These are phyloP conservation scores for Podospora sp. DNA, from an alignment of 495 filamentous ascomycete genomes.

Conservation along the genomic window DNA sequence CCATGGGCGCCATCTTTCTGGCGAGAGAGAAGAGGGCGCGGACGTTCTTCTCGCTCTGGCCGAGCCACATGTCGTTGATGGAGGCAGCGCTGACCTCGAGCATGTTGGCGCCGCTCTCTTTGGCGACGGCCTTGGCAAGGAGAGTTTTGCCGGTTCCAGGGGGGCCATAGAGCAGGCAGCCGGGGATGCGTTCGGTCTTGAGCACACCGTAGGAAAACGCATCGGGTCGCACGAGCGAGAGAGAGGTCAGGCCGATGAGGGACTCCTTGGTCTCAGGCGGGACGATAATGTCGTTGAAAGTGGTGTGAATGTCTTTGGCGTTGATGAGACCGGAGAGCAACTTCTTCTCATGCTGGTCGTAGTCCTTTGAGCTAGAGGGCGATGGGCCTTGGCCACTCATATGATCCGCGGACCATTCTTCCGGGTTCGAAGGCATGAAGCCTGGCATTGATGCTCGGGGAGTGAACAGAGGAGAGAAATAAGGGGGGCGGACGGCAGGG, in stretches of 20 bases:
- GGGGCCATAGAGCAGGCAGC: constrained; percentile 88
- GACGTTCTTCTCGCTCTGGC: constrained; percentile 96
- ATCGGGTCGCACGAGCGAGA: constrained; percentile 86
- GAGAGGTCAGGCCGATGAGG: constrained; percentile 82
- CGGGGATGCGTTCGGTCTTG: constrained; percentile 85
- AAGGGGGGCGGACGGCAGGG: constrained; percentile 29
- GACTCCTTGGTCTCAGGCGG: constrained; percentile 82
- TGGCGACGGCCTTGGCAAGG: constrained; percentile 92
- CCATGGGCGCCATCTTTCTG: constrained; percentile 87
- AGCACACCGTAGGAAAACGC: constrained; percentile 96
- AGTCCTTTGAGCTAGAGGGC: constrained; percentile 23
- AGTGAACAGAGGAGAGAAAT: constrained; percentile 35
- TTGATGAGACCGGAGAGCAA: constrained; percentile 81
- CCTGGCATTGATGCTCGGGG: constrained; percentile 1
- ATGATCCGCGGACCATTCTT: constrained; percentile 15
- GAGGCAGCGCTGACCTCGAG: constrained; percentile 62
- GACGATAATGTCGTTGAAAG: constrained; percentile 82
- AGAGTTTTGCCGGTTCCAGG: constrained; percentile 96
- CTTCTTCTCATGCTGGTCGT: constrained; percentile 73
- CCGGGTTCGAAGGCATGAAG: constrained; percentile 10
- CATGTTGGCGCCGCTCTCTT: constrained; percentile 86
- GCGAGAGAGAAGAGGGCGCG: constrained; percentile 89
- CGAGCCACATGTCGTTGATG: constrained; percentile 95
- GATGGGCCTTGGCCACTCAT: constrained; percentile 9
- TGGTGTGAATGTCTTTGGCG: constrained; percentile 77